Conservation (phyloP, 805 yeast species). For the Scheffersomyces amazonensis region DNA sequence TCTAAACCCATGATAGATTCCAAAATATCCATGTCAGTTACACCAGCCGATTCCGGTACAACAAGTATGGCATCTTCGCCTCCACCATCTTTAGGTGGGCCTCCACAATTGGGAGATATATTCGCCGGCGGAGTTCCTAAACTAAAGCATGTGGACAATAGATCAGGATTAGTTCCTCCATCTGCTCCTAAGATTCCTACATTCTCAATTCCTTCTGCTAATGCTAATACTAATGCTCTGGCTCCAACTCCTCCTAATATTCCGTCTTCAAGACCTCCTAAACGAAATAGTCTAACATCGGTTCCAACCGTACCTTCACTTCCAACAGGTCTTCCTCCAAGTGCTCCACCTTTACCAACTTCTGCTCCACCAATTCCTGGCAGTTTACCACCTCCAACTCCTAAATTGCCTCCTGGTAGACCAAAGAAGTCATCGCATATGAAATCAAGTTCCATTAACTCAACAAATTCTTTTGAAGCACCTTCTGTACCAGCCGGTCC, state of each 20-base stretch:
- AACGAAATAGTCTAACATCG: not conserved
- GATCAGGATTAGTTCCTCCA: constrained; percentile 32
- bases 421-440: constrained; percentile 39
- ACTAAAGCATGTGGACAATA: constrained; percentile 44
- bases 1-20: constrained; percentile 58
- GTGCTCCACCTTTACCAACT: constrained; percentile 25
- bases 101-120: constrained; percentile 60
- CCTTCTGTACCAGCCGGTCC: constrained; percentile 15
- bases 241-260: constrained; percentile 8
- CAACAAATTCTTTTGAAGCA: constrained; percentile 14
- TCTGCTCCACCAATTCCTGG: constrained; percentile 18
- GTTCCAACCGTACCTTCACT: constrained; percentile 7
- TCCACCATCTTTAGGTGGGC: constrained; percentile 26
- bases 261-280: constrained; percentile 11
- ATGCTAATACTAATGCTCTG: not conserved
- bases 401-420: constrained; percentile 38
- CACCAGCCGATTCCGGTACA: constrained; percentile 10
- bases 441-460: constrained; percentile 18
- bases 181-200: constrained; percentile 39
- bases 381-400: constrained; percentile 15
- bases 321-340: constrained; percentile 14
- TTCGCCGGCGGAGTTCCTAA: constrained; percentile 83
- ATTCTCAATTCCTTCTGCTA: constrained; percentile 4
- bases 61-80: constrained; percentile 14
- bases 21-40: constrained; percentile 36